Base-by-base conservation (phyloP, 2,329 filamentous ascomycete genomes). In the Sphaerulina populicola region DNA sequence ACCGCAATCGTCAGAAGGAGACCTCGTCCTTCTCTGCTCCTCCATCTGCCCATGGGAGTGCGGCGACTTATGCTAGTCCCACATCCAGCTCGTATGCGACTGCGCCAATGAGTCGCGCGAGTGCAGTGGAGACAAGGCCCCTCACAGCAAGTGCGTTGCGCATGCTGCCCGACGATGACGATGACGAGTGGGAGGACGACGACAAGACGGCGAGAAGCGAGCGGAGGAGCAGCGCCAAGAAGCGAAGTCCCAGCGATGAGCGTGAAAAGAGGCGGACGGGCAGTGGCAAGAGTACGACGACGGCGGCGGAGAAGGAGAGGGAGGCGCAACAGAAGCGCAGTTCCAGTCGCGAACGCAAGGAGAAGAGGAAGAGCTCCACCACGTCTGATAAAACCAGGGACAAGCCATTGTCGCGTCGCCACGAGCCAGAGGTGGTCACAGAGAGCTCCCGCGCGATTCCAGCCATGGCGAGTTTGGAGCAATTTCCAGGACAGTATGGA, bases 141-240 rank as follows among this genome's bases (percentile, higher is more conserved):
- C 52, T 69, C 52, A 68, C 66, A 4, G 66, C 64, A 47, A 67
- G 65, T 54, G 64, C 66, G 1, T 53, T 69, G 47, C 58, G 62
- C 21, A 58, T 60, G 39, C 57, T 69, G 15, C 56, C 60, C 21
- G 62, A 59, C 33, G 64, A 65, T 23, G 63, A 60, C 9, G 63
- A 60, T 5, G 62, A 61, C 10, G 46, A 48, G 39, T 62, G 61
- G 57, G 64, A 64, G 51, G 66, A 68, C 37, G 59, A 64, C 9
- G 63, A 66, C 14, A 54, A 57, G 30, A 57, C 62, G 42, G 56
- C 54, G 41, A 55, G 58, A 44, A 63, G 61, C 36, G 64, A 65
- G 54, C 37, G 46, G 23, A 56, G 57, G 43, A 58, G 54, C 27
- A 66, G 60, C 43, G 58, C 44, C 53, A 23, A 58, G 57, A 45